Evolutionary conservation across 306 rosid genomes (phyloP).

Genomic region (Hippophae tibetana): DNA sequence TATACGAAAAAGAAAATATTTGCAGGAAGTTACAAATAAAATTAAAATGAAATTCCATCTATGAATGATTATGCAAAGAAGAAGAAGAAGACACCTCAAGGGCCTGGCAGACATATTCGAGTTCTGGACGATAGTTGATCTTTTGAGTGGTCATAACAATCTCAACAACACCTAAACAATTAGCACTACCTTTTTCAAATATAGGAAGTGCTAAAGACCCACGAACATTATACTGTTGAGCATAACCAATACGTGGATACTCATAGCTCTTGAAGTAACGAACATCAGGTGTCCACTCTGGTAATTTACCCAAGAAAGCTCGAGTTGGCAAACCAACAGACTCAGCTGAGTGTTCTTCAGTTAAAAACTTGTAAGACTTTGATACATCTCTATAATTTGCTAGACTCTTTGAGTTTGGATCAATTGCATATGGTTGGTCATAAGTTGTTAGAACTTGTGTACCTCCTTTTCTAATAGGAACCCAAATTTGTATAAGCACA

Average conservation of each 20-base stretch:
- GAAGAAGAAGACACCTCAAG: conserved; percentile 27
- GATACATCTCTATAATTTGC: conserved; percentile 17
- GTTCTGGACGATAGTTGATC: conserved; percentile 27
- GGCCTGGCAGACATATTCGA: conserved; percentile 30
- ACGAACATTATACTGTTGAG: conserved; percentile 13
- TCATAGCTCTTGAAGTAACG: conserved; percentile 35
- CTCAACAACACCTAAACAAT: conserved; percentile 48
- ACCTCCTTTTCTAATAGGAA: conserved; percentile 24
- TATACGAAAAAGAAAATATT: no score
- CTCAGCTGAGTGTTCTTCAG: conserved; percentile 12
- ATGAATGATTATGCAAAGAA: no score
- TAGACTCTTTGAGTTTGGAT: conserved; percentile 5
- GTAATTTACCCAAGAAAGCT: conserved; percentile 14
- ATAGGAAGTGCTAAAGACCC: conserved; percentile 51
- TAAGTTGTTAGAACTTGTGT: conserved; percentile 9
- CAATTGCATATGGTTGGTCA: conserved; percentile 19
- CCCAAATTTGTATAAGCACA: conserved; percentile 47
- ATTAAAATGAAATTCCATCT: no score
- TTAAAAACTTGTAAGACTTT: conserved; percentile 4
- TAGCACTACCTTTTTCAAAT: conserved; percentile 30
- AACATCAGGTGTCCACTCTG: conserved; percentile 30
- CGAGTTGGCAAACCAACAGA: conserved; percentile 11
- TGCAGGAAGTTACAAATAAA: no score
- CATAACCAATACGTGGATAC: conserved; percentile 20
- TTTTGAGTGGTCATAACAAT: conserved; percentile 23